Evolutionary conservation across 352 stramenopile species (phyloP), one percentile per base, ranked within the genome.

Genomic region (Phytophthora boehmeriae): DNA sequence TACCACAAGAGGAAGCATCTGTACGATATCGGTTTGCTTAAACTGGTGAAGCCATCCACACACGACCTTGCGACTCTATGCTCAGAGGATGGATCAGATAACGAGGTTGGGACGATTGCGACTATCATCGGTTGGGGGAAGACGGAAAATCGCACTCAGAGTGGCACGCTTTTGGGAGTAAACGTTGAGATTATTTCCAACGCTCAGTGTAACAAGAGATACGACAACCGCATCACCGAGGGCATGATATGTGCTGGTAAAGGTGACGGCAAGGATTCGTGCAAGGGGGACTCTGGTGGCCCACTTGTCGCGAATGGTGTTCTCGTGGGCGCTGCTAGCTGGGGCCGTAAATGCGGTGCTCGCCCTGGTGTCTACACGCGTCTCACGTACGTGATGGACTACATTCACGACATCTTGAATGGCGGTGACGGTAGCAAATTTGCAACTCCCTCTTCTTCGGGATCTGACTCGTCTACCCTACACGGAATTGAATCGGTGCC

Each of bases 281-380:
- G 81, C 69, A 82, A 88, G 49, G 81, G 81, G 14, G 81, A 90
- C 73, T 90, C 78, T 8, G 81, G 81, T 17, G 75, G 81, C 11
- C 75, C 81, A 8, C 69, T 89, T n/a, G 76, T 89, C 19, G 46
- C 71, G 22, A 68, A 53, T 23, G 49, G 80, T 55, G 80, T 74
- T 48, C 48, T 88, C 19, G 54, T 91, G 19, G 81, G 81, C 8
- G 61, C 83, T 30, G 81, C 89, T n/a, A 89, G 78, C 66, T 90
- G 79, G 81, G 81, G 81, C 25, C 78, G 75, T 38, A 74, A 67
- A n/a, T 91, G 79, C 50, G 81, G 78, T 22, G 25, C 74, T 23
- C 68, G 73, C 22, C 59, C 81, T 4, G 81, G 77, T 35, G 71
- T 90, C 23, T 90, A 77, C 65, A 65, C 69, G 35, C 81, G 81